Evolutionary conservation across 1,284 basidiomycete genomes (phyloP).

Genomic region (Vanrija pseudolonga): DNA sequence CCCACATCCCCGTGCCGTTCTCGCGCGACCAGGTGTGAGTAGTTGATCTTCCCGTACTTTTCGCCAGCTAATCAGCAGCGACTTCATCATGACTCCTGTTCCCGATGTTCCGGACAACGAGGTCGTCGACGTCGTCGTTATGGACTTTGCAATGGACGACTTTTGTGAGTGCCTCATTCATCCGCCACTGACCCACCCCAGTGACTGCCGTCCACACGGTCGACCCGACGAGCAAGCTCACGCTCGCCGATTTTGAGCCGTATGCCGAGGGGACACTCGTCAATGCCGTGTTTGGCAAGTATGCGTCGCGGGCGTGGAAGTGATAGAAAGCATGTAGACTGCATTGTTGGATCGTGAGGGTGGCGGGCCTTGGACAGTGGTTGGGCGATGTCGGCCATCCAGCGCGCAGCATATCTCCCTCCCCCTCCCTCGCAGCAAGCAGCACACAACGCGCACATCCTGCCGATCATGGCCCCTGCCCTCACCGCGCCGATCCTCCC

Average conservation of each 20-base stretch:
- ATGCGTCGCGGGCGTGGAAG: slow-evolving; percentile 36
- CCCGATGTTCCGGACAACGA: slow-evolving; percentile 35
- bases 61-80: slow-evolving; percentile 17
- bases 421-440: too few relatives aligned
- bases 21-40: slow-evolving; percentile 15
- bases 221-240: slow-evolving; percentile 28
- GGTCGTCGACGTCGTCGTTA: slow-evolving; percentile 41
- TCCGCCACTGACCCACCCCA: background rate
- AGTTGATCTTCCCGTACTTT: too few relatives aligned
- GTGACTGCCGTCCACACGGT: slow-evolving; percentile 40
- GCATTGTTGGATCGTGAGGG: too few relatives aligned
- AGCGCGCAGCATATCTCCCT: too few relatives aligned
- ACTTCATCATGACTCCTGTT: slow-evolving; percentile 41
- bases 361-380: too few relatives aligned
- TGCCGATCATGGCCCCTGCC: too few relatives aligned
- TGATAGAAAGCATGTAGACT: background rate
- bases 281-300: slow-evolving; percentile 43
- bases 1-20: slow-evolving; percentile 39
- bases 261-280: slow-evolving; percentile 40
- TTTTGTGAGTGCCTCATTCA: slow-evolving; percentile 30
- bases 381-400: too few relatives aligned
- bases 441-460: too few relatives aligned
- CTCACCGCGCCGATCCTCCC: too few relatives aligned
- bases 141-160: slow-evolving; percentile 48
- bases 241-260: slow-evolving; percentile 30